Conservation (phyloP, 1,139 yeast species). For the Candida gigantensis region DNA sequence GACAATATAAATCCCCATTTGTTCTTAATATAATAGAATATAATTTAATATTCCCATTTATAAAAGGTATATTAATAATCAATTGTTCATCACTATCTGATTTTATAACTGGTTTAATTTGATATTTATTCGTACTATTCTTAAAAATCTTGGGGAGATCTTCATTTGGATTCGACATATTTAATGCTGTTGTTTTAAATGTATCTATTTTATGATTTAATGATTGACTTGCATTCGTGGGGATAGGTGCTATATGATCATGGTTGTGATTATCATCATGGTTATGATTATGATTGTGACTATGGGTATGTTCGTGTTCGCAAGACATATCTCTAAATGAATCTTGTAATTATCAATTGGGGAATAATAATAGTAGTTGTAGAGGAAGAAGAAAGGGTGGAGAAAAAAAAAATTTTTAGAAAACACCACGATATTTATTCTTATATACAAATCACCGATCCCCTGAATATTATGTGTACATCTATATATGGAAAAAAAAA, state of each 20-base stretch:
- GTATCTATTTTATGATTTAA: slow-evolving; percentile 63
- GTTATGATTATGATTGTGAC: slow-evolving; percentile 22
- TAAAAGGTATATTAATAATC: slow-evolving; percentile 69
- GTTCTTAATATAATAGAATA: slow-evolving; percentile 73
- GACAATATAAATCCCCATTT: slow-evolving; percentile 63
- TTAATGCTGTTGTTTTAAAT: slow-evolving; percentile 63
- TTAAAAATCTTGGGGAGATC: slow-evolving; percentile 58
- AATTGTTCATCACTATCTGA: slow-evolving; percentile 85
- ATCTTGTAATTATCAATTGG: no score
- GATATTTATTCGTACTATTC: slow-evolving; percentile 39
- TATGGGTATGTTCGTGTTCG: slow-evolving; percentile 41
- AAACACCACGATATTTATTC: no score
- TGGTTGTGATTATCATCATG: slow-evolving; percentile 25
- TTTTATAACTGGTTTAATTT: slow-evolving; percentile 50
- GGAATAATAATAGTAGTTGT: no score
- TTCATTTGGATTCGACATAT: slow-evolving; percentile 53
- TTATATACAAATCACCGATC: no score
- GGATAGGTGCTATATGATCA: slow-evolving; percentile 61
- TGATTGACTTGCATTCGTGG: slow-evolving; percentile 71
- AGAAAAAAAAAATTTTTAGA: no score
- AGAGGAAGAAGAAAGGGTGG: not conserved
- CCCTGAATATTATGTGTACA: no score
- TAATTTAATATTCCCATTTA: slow-evolving; percentile 72
- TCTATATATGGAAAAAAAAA: no score
- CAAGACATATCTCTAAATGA: no score